Evolutionary conservation across 257 asterid species (phyloP), one percentile per base, ranked within the genome.

Genomic region (Primulina huaijiensis): DNA sequence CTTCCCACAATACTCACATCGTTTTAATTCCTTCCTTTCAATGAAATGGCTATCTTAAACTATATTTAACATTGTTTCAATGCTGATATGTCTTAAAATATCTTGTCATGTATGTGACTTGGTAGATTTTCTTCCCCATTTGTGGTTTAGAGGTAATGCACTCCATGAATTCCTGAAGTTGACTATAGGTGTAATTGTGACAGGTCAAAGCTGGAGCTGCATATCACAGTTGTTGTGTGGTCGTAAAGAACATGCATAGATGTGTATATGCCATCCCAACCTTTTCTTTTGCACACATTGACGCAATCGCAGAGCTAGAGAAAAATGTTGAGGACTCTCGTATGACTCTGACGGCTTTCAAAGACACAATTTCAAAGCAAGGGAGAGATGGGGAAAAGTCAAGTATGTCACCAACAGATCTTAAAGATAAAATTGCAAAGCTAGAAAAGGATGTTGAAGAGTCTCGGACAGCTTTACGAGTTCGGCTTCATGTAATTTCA

Each of bases 181-280:
- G 74, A 77, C 68, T 69, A 66, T 57, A 60, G 57, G 68, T 79
- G 62, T 76, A 63, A 23, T 64, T 82, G 59, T 74, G 71, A 69
- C 79, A 93, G 97, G 97, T 94, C 50, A 86, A 89, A 84, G 82
- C 89, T 63, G 95, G 89, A 73, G 79, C 79, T 31, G 69, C 86
- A 67, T 94, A 87, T 80, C 87, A 89, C 62, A 91, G 99, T 78
- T 94, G 99, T 81, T 94, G 99, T 72, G 89, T 84, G 77, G 88
- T 88, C 75, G 95, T 91, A 43, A 86, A 82, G 80, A 82, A 85
- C 81, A 85, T 84, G 93, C 92, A 88, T 76, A 86, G 99, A 84
- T 94, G 97, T 27, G 80, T 91, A 20, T 94, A 86, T 79, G 99
- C 97, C 5, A 69, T 94, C 77, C 99, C 99, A 60, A 81, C 71